A percentile compares a stretch with the other conserved stretches of the same genome.
These are phyloP conservation scores for Hygrophoropsis aurantiaca DNA, from an alignment of 768 basidiomycete species.

Conservation along the genomic window DNA sequence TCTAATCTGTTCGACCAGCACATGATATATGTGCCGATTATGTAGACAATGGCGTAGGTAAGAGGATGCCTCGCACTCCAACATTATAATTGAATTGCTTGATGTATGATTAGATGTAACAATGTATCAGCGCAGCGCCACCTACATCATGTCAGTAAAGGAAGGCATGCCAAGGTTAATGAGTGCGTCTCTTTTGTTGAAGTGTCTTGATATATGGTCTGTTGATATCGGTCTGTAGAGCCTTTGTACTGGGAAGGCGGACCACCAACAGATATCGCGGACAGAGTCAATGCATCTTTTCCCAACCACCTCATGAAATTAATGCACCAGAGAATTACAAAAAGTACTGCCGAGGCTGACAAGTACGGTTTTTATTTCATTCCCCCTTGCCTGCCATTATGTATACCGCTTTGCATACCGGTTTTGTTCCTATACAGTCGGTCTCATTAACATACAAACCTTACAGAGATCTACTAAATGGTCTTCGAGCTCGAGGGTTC, in stretches of 20 bases:
- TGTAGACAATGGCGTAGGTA: slow-evolving; percentile 35
- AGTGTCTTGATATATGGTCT: not conserved
- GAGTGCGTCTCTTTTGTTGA: not conserved
- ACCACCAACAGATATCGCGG: slow-evolving; percentile 51
- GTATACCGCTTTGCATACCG: no score
- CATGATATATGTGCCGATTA: slow-evolving; percentile 47
- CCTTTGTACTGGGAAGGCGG: slow-evolving; percentile 44
- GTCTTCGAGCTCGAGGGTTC: slow-evolving; percentile 46
- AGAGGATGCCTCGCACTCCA: not conserved
- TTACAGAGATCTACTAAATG: slow-evolving; percentile 37
- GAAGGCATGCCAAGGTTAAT: slow-evolving; percentile 21
- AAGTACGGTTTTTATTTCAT: slow-evolving; percentile 30
- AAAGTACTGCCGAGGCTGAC: slow-evolving; percentile 45
- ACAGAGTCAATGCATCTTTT: slow-evolving; percentile 47
- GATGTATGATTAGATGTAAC: slow-evolving; percentile 43
- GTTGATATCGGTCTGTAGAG: not conserved
- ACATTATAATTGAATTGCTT: not conserved
- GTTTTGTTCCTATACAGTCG: no score
- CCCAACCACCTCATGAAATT: slow-evolving; percentile 36
- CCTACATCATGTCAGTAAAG: slow-evolving; percentile 44
- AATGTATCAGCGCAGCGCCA: slow-evolving; percentile 55
- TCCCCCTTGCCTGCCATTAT: not conserved
- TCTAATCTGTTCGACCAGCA: slow-evolving; percentile 23
- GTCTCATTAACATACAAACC: no score
- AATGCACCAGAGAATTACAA: slow-evolving; percentile 29